These are phyloP conservation scores for Fusarium xylarioides DNA, from an alignment of 2,329 filamentous ascomycete species.

Conservation along the genomic window DNA sequence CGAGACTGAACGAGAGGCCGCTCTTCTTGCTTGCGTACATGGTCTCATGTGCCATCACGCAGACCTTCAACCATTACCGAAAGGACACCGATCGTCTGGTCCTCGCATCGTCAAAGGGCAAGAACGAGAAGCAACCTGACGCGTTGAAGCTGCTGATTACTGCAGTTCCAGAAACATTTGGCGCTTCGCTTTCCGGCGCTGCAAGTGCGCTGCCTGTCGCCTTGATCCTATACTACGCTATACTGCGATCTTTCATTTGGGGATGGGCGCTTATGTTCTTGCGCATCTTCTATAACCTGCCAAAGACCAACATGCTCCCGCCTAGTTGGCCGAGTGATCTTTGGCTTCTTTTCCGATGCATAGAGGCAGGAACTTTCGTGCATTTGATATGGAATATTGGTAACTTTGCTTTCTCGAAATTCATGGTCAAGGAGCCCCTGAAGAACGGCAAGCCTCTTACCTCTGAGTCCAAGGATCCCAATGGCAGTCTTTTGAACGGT, in stretches of 20 bases:
- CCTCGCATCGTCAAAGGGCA: conserved; percentile 42
- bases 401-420: conserved; percentile 81
- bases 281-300: conserved; percentile 78
- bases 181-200: conserved; percentile 52
- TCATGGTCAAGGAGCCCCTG: conserved; percentile 80
- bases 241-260: conserved; percentile 74
- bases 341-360: conserved; percentile 64
- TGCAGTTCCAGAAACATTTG: conserved; percentile 53
- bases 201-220: conserved; percentile 55
- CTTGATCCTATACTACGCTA: conserved; percentile 67
- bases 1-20: conserved; percentile 84
- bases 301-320: conserved; percentile 73
- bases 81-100: conserved; percentile 76
- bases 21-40: conserved; percentile 81
- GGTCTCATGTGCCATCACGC: conserved; percentile 72
- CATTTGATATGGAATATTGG: conserved; percentile 78
- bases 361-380: conserved; percentile 72
- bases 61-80: conserved; percentile 75
- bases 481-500: conserved; percentile 86
- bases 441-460: conserved; percentile 89
- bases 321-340: conserved; percentile 65
- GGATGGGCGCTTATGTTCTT: conserved; percentile 74
- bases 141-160: conserved; percentile 49
- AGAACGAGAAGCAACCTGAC: conserved; percentile 39
- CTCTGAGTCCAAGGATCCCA: conserved; percentile 86